Conservation (phyloP, 2,329 filamentous ascomycete genomes). For the Arthrobotrys conoides region DNA sequence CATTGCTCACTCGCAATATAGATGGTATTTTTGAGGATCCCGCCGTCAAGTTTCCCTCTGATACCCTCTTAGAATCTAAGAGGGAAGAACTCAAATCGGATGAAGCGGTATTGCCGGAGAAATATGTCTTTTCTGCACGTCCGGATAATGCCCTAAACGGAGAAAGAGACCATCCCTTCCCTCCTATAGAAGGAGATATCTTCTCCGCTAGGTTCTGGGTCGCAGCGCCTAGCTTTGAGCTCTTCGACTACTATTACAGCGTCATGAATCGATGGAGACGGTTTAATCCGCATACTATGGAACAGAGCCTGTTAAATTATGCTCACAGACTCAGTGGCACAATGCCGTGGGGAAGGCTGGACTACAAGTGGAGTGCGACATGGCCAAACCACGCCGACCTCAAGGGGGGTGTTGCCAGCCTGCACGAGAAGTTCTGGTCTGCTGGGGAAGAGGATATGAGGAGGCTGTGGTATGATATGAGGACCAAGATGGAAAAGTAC, state of each 20-base stretch:
- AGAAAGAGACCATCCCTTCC: conserved; percentile 66
- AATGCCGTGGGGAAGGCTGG: conserved; percentile 68
- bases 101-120: conserved; percentile 65
- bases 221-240: conserved; percentile 66
- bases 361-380: conserved; percentile 68
- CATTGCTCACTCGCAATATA: conserved; percentile 66
- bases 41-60: conserved; percentile 59
- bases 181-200: conserved; percentile 65
- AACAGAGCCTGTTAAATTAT: conserved; percentile 69
- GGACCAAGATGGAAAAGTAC: conserved; percentile 52
- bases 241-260: conserved; percentile 67
- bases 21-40: conserved; percentile 67
- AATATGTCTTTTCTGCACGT: conserved; percentile 66
- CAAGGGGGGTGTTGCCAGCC: conserved; percentile 65
- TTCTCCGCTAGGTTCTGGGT: conserved; percentile 69
- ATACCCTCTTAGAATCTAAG: conserved; percentile 61
- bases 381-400: conserved; percentile 66
- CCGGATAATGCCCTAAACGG: conserved; percentile 66
- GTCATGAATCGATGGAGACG: conserved; percentile 66
- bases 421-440: conserved; percentile 68
- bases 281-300: conserved; percentile 67
- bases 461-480: conserved; percentile 48
- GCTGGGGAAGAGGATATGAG: conserved; percentile 62
- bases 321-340: conserved; percentile 67
- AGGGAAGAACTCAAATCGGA: conserved; percentile 63